Base-by-base conservation (phyloP, 495 filamentous ascomycete species). In the Xylaria bambusicola region DNA sequence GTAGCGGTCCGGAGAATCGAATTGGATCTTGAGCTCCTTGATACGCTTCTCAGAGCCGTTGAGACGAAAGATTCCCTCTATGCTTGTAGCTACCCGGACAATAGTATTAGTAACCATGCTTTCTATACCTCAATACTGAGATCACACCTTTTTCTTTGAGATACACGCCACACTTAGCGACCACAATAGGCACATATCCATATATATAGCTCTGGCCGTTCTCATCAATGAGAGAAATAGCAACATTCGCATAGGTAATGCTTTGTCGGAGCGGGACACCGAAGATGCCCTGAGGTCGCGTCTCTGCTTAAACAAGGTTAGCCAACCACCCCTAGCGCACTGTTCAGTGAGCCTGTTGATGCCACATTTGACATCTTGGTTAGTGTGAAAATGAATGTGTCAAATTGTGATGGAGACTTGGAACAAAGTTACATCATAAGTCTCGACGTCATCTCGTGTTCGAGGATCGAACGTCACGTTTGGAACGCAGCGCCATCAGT, bases 171-270 rank as follows among this genome's bases (percentile, higher is more conserved):
- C 94, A 99, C 73, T 99, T 99, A 4, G 94, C 94, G 38, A 99
- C 93, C 46, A 99, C 93, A 63, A 99, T 97, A 9, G 94, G 94
- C 5, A 99, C 93, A 71, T 99, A 99, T 64, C 94, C 94, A 73
- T 99, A 99, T 24, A 97, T 97, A 71, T 94, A 97, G 72, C 92
- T 96, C 67, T 93, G 84, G 15, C 93, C 94, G 54, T 92, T 83
- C 50, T 89, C 88, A 71, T 97, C 91, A 61, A 91, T 89, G 31
- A 99, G 84, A 51, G 93, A 97, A 65, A 99, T 99, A 51, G 94
- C 94, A 61, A 99, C 94, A 73, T 99, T 99, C 56, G 94, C 94
- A 69, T 99, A 99, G 29, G 90, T 88, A 72, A 99, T 99, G 77
- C 93, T 97, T 62, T 89, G 85, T 59, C 90, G 89, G 46, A 99